Base-by-base conservation (phyloP, 345 rosid species). In the Garcia nutans region DNA sequence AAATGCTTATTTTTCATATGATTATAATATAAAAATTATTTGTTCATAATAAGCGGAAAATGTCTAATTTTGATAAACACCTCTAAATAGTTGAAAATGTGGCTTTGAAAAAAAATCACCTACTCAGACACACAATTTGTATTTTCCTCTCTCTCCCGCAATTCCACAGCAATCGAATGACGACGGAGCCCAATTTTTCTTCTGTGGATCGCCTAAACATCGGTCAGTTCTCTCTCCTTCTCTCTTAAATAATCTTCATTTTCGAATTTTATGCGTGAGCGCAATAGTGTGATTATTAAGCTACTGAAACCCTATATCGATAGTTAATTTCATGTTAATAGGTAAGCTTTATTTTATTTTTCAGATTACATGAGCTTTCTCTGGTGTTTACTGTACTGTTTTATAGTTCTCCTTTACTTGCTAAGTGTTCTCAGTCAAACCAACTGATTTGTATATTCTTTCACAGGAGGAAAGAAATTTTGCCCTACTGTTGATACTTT, bases 391-490 rank as follows among this genome's bases (percentile, higher is more conserved):
- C 41, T 37, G 6, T 37, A 37, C 41, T 37, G 41, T 37, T 64
- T 28, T 23, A 28, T 28, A 24, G 45, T 69, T 28, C 13, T 52
- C 16, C n/a, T 69, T 26, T 10, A 16, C 20, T 28, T 0, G 7
- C 44, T 50, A 58, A 16, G 26, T 44, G 6, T 16, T 24, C 12
- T 26, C 8, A 10, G 9, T 69, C 44, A 3, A 8, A 26, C 15
- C 26, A 28, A 61, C 23, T 49, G 28, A 11, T 31, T 19, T 20
- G 47, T 77, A 70, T 71, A 62, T 37, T 37, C 41, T 57, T 57
- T 47, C 15, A 60, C 84, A 93, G 97, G 99, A 24, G 99, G 99
- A 60, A 90, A 88, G 85, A 93, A 89, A 76, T 95, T 91, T 58
- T 88, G 92, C 77, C 90, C 97, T 0, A 87, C 96, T 15, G 71